Base-by-base conservation (phyloP, 75 land plant species). In the Cupressus sempervirens region DNA sequence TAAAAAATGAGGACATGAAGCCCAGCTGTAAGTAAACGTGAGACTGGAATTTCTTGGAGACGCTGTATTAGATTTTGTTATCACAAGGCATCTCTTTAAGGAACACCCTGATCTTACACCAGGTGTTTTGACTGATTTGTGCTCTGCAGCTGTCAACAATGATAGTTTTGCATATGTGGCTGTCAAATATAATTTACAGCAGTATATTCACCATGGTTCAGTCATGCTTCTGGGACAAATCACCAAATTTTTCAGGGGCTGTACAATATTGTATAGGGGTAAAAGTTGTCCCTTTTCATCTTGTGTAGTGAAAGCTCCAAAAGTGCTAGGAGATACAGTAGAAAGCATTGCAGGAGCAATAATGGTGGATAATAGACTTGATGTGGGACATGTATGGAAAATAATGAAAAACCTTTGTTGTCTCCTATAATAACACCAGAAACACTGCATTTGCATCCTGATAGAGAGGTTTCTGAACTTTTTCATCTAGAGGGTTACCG, bases 261-360 rank as follows among this genome's bases (percentile, higher is more conserved):
- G 35, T 90, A 46, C 86, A 91, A 36, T 81, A 48, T 7, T 53
- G 81, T 77, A 32, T 67, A 1, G 85, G 89, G 15, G 85, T 80
- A 2, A 40, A 74, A 12, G 84, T 7, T 43, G 85, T 20, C 76
- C 75, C 30, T 86, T 83, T 7, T 88, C 79, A 65, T 75, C 86
- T 30, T 62, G 90, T 74, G 54, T 76, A 76, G 82, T 90, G 30
- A 89, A 91, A 85, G 81, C 81, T 62, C 91, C 91, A 46, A 90
- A 90, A 65, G 99, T 91, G 56, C 95, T 98, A 83, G 99, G 95
- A 77, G 99, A 98, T 83, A 56, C 96, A 76, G 88, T 98, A 38
- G 99, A 98, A 86, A 98, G 99, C 89, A 96, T 98, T 85, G 99
- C 91, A 11, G 99, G 97, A n/a, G 99, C 99, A 45, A 89, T 96